Evolutionary conservation across 1,284 basidiomycete genomes (phyloP), one percentile per base, ranked within the genome.

Genomic region (Cryptococcus sp.): DNA sequence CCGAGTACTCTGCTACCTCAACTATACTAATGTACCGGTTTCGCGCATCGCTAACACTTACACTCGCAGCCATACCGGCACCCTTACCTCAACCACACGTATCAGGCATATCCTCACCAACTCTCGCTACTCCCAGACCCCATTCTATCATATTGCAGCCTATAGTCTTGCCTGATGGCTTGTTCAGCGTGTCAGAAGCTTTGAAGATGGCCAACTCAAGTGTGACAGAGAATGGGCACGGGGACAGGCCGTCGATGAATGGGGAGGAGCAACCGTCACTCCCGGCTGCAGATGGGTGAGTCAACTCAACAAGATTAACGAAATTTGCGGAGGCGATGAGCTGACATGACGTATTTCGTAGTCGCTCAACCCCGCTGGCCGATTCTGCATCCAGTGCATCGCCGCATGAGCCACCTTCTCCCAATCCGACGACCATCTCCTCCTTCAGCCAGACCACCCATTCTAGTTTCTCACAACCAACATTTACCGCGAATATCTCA

Each of bases 351-450:
- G 8, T 39, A 3, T 4, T 16, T 25, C 16, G 25, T 38, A 61
- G 59, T 19, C 59, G 52, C 15, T 45, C 52, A 7, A 54, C 55
- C 13, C 59, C 59, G 34, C 50, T 49, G 0, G 52, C 59, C 26
- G 57, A 58, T 37, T 46, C 52, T 19, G 23, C 52, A 2, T 58
- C 57, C 13, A 54, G 53, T 29, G 26, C 25, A 3, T 20, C 43
- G 15, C n/a, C 37, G 19, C 16, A 16, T 10, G 45, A 48, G 20
- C 45, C 52, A 7, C 50, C 60, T n/a, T 62, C 60, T 8, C 57
- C 60, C 3, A 58, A 58, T 49, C 54, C 60, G 6, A 58, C 59
- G 3, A 58, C 52, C 46, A 61, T 61, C 22, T 61, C 59, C 41
- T 40, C 52, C 17, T 34, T 52, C n/a, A 52, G 44, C 26, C 40